Evolutionary conservation across 148 eudicot species (phyloP).

Genomic region (Polygonum aviculare): DNA sequence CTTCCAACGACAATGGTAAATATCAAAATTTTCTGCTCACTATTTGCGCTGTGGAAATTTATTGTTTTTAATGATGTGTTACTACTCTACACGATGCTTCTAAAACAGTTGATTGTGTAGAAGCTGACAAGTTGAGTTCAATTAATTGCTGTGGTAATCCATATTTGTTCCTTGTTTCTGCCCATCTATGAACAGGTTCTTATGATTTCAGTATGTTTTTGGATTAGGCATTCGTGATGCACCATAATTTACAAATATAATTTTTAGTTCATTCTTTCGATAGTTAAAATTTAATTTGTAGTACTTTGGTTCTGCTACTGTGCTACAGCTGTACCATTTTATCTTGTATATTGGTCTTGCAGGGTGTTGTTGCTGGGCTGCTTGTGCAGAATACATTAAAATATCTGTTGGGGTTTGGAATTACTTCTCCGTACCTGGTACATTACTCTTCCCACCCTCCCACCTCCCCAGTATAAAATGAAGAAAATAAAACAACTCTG

Average conservation of each 20-base stretch:
- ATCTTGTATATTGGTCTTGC: conserved; percentile 4
- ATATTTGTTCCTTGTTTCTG: not conserved
- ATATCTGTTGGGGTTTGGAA: conserved; percentile 81
- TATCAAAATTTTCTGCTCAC: not conserved
- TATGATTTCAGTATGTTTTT: not conserved
- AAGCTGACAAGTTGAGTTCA: not conserved
- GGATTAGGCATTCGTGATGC: not conserved
- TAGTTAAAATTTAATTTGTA: not conserved
- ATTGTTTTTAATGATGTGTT: conserved; percentile 7
- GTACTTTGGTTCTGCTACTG: not conserved
- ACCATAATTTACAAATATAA: not conserved
- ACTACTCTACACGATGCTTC: not conserved
- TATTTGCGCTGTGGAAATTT: not conserved
- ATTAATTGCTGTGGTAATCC: not conserved
- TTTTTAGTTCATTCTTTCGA: not conserved
- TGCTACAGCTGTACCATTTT: not conserved
- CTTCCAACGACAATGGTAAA: conserved; percentile 94
- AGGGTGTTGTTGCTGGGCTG: conserved; percentile 99
- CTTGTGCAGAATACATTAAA: conserved; percentile 90
- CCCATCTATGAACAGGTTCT: not conserved
- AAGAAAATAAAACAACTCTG: not conserved
- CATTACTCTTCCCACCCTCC: not conserved
- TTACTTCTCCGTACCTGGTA: conserved; percentile 83
- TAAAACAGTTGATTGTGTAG: not conserved
- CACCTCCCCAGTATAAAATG: not conserved